These are phyloP conservation scores for Sarocladium strictum DNA, from an alignment of 2,329 filamentous ascomycete genomes.

Conservation along the genomic window DNA sequence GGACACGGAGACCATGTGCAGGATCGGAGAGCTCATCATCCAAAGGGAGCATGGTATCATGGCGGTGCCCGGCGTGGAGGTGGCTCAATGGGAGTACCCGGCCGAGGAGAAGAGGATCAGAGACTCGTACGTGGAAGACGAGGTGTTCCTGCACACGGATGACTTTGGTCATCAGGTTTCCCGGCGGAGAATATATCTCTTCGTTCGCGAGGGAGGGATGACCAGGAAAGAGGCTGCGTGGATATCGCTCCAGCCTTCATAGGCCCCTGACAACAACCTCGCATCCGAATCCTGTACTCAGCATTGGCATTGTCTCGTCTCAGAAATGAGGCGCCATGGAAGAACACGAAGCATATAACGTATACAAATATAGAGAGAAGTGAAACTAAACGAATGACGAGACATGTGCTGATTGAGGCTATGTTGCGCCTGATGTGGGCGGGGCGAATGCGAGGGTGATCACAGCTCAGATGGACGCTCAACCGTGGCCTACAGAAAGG, in stretches of 20 bases:
- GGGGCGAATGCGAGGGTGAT: background rate
- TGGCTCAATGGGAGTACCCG: background rate
- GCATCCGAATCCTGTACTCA: no score
- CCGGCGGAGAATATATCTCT: background rate
- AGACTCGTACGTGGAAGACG: constrained; percentile 13
- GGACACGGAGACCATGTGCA: constrained; percentile 26
- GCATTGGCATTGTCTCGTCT: no score
- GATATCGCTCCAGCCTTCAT: no score
- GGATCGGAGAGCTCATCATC: constrained; percentile 24
- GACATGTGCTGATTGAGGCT: background rate
- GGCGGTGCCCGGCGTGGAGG: constrained; percentile 16
- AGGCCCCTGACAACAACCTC: no score
- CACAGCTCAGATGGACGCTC: no score
- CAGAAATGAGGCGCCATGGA: no score
- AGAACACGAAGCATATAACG: no score
- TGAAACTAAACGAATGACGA: background rate
- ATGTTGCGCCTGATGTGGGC: background rate
- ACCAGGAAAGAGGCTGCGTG: background rate
- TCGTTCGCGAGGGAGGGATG: background rate
- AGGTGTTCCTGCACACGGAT: background rate
- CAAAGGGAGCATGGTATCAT: constrained; percentile 32
- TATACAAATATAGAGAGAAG: background rate
- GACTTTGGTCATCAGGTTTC: background rate
- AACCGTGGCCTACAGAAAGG: no score
- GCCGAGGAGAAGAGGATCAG: constrained; percentile 15